Base-by-base conservation (phyloP, 768 basidiomycete genomes). In the Vararia minispora region DNA sequence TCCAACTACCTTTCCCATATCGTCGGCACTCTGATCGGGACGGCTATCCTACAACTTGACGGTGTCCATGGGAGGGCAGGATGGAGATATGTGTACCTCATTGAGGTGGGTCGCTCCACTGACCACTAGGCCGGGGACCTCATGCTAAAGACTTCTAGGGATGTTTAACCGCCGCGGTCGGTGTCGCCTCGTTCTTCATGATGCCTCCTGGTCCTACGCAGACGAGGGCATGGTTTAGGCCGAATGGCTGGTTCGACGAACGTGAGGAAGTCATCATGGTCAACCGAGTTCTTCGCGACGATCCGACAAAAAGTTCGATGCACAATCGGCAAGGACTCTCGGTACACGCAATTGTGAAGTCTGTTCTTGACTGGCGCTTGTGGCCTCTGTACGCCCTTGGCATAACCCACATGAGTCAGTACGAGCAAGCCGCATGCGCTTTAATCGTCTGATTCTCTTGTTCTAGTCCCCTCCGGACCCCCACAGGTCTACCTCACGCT, bases 291-390 rank as follows among this genome's bases (percentile, higher is more conserved):
- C 56, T 79, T 4, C 68, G 76, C 11, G 77, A 79, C 50, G 77
- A 82, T 47, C 77, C 78, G 4, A 60, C 72, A 5, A 79, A 79
- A 51, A 74, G 70, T 10, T 65, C 70, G 46, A 78, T 81, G 79
- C 76, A 80, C 57, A 81, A 83, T 46, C 68, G 79, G n/a, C 59
- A 83, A 57, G 78, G 74, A 11, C 58, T 82, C 4, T 59, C 60
- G 4, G 33, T 63, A 6, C 54, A 48, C 42, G 70, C 68, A 59
- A 66, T 81, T 21, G 71, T 60, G 54, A 49, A 61, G 18, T 68
- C 74, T 11, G 41, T 79, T 16, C 58, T 56, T 14, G 79, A 82
- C 49, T 80, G 71, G 67, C 60, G 68, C 36, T 55, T 80, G 47
- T 80, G 79, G 78, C 78, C 79, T 0, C 43, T 82, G 24, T 82